Evolutionary conservation across 2,329 filamentous ascomycete species (phyloP).

Genomic region (Tolypocladium ophioglossoides): DNA sequence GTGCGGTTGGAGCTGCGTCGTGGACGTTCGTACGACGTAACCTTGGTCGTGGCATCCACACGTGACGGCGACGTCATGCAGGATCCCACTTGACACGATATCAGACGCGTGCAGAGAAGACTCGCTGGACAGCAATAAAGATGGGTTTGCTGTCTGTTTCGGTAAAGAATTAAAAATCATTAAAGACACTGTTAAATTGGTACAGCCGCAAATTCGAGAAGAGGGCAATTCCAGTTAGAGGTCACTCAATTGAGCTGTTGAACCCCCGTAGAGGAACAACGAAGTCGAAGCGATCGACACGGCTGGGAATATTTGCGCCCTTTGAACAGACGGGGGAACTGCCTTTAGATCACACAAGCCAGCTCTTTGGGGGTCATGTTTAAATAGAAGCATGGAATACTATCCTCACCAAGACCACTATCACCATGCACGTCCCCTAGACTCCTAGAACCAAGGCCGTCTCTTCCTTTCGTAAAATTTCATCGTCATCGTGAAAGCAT

Average conservation of each 20-base stretch:
- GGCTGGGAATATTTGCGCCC: too few relatives aligned
- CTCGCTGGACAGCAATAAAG: neutral
- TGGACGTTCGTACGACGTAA: neutral
- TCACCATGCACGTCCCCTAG: neutral
- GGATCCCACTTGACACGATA: neutral
- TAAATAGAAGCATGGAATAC: too few relatives aligned
- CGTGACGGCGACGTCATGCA: neutral
- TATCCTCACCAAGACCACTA: too few relatives aligned
- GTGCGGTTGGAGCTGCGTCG: neutral
- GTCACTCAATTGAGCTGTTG: neutral
- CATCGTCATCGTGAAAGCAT: neutral
- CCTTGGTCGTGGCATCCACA: neutral
- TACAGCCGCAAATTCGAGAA: too few relatives aligned
- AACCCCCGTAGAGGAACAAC: neutral
- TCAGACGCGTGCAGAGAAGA: neutral
- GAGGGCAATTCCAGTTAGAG: too few relatives aligned
- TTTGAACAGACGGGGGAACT: neutral
- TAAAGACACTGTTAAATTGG: too few relatives aligned
- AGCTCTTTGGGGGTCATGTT: too few relatives aligned
- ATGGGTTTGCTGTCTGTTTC: too few relatives aligned
- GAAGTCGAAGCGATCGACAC: too few relatives aligned
- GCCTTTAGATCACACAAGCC: neutral
- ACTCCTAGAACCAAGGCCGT: neutral
- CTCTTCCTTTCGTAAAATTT: neutral
- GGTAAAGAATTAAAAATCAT: too few relatives aligned